Base-by-base conservation (phyloP, 495 filamentous ascomycete genomes). In the Penicillium paxilli region DNA sequence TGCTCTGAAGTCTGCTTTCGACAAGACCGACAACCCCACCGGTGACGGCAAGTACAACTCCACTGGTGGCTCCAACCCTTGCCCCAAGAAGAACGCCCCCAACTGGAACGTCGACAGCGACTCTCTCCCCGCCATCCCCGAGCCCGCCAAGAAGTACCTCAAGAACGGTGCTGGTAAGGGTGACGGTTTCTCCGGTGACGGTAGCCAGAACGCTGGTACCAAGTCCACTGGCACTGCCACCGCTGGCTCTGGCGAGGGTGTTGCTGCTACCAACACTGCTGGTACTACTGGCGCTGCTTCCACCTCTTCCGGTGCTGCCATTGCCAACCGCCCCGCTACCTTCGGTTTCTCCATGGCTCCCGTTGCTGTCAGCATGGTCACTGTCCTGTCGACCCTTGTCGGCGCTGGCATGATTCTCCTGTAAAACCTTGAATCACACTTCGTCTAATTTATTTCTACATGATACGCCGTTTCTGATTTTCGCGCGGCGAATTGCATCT, bases 41-140 rank as follows among this genome's bases (percentile, higher is more conserved):
- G 93, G 89, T 47, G 76, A 90, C 60, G 93, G 92, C 60, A 86
- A 88, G 44, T 91, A 87, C 77, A 87, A 89, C 66, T 66, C 78
- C 47, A 85, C 77, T 44, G 87, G 89, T 32, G 71, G 79, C 26
- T 69, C 88, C 19, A 82, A 74, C 58, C 62, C 75, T 9, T 98
- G 94, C 77, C 94, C 93, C 0, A 69, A 74, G 17, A 70, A 83
- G 60, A 83, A 85, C 57, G 52, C 66, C 33, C 67, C 72, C 35
- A 83, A 81, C 60, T 97, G 92, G 91, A 79, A 92, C 35, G 88
- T 96, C 33, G 79, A 76, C 55, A 66, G 68, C 16, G 76, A 86
- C 51, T 64, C 72, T 22, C 85, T 98, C 10, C 93, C 93, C 2
- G 82, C 84, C 35, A 88, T 97, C 19, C 93, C 93, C 4, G 64